Base-by-base conservation (phyloP, 2,329 filamentous ascomycete species). In the Amauroascus niger region DNA sequence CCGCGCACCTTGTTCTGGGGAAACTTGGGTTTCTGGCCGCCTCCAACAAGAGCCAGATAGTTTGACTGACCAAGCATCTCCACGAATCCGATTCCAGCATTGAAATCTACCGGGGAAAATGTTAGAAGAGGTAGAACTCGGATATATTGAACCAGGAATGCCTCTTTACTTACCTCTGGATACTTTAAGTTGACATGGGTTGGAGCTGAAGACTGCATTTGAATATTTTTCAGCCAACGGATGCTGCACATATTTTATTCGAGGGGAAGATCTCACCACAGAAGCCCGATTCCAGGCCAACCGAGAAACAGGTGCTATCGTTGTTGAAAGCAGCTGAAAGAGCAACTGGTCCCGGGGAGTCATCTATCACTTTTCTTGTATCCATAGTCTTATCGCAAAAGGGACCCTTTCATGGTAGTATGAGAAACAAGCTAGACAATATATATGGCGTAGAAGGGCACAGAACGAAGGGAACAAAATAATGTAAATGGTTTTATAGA, bases 51-150 rank as follows among this genome's bases (percentile, higher is more conserved):
- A 26, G 88, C 91, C 33, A 96, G 77, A 67, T 90, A 95, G 71
- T 91, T 90, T 51, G 87, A 83, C 61, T 83, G 86, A 43, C 86
- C 87, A 67, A 95, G 83, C 87, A 95, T 93, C 68, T 89, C 84
- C 24, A 85, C 87, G 39, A 88, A 76, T 39, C 86, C 87, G 59
- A 95, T 82, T 45, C 89, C 88, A 16, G 85, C 87, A 66, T 86
- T 87, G 73, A 89, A 88, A 62, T 87, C 84, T 85, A 57, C 44
- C 6, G 6, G 22, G 3, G 1, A 5, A 18, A 46, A n/a, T 20
- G 44, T 32, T 16, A 43, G 35, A 4, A 54, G n/a, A 18, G 16
- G 18, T 51, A 30, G 35, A 37, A 14, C 32, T 41, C 2, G 20
- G 20, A n/a, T 22, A 28, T 14, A 50, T 20, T 14, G 24, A 7